phyloP scores from a whole-genome alignment of 495 filamentous ascomycete genomes.

The Lepidopterella palustris region DNA sequence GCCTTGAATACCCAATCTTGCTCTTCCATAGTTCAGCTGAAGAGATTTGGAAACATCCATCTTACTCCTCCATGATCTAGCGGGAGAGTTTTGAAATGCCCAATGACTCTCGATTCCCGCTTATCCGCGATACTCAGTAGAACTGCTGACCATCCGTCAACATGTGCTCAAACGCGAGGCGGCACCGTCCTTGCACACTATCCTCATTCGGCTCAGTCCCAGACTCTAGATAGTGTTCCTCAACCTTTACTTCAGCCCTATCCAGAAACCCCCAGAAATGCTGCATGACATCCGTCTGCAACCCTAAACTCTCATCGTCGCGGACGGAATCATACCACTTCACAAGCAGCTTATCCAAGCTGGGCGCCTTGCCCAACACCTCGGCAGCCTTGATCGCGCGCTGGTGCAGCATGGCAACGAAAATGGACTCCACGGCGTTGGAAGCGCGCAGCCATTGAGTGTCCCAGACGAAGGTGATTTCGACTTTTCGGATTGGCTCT shows the following conservation, averaged over 20 bases:
- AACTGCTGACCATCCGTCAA: background rate
- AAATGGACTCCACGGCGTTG: slow-evolving; percentile 1
- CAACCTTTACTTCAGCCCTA: background rate
- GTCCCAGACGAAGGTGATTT: slow-evolving; percentile 24
- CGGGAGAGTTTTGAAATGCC: too few relatives aligned
- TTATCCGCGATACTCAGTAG: too few relatives aligned
- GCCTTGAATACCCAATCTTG: too few relatives aligned
- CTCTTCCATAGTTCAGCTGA: too few relatives aligned
- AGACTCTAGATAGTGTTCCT: slow-evolving; percentile 11
- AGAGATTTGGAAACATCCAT: too few relatives aligned
- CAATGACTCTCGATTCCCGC: too few relatives aligned
- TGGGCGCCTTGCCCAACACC: slow-evolving; percentile 13
- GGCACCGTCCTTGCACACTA: background rate
- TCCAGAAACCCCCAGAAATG: slow-evolving; percentile 1
- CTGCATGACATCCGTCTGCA: slow-evolving; percentile 10
- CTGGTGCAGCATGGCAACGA: slow-evolving; percentile 4
- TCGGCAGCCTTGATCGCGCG: slow-evolving; percentile 9
- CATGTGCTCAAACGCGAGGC: background rate
- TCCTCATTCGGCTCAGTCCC: background rate
- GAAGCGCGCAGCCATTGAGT: background rate
- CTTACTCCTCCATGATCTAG: too few relatives aligned
- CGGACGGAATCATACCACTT: slow-evolving; percentile 21
- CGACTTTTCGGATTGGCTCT: slow-evolving; percentile 20
- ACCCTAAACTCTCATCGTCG: slow-evolving; percentile 3
- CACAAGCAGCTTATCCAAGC: slow-evolving; percentile 10